Conservation (phyloP, 805 yeast genomes). For the Kuraishia hungarica region DNA sequence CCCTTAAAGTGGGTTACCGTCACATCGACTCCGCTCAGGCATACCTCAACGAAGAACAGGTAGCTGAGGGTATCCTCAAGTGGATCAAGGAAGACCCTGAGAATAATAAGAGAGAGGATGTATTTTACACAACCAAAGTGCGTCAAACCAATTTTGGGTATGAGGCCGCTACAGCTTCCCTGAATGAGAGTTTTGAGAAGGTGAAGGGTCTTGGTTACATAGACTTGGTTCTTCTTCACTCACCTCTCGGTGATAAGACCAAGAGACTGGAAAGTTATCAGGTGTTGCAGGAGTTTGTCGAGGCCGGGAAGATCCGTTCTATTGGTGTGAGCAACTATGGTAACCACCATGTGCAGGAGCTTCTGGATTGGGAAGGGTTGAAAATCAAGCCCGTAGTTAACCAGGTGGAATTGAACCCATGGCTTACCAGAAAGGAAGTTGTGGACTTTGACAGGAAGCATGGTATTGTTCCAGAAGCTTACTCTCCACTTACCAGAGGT, state of each 20-base stretch:
- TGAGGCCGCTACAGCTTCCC: conserved; percentile 29
- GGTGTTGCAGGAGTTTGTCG: conserved; percentile 49
- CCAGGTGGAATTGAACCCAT: conserved; percentile 43
- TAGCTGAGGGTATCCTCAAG: conserved; percentile 47
- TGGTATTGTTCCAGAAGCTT: conserved; percentile 49
- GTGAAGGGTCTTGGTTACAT: conserved; percentile 37
- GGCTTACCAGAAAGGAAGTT: conserved; percentile 37
- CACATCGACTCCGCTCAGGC: conserved; percentile 65
- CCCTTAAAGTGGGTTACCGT: conserved; percentile 59
- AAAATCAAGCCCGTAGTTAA: conserved; percentile 35
- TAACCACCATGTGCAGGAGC: conserved; percentile 45
- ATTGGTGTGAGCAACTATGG: conserved; percentile 66
- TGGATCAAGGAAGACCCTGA: conserved; percentile 24
- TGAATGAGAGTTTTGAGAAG: conserved; percentile 31
- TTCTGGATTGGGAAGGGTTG: conserved; percentile 36
- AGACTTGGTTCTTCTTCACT: conserved; percentile 46
- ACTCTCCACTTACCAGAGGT: conserved; percentile 58
- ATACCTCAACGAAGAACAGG: conserved; percentile 57
- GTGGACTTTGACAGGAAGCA: conserved; percentile 33
- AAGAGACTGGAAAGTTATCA: conserved; percentile 41
- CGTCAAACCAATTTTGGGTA: conserved; percentile 21
- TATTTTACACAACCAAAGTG: conserved; percentile 33
- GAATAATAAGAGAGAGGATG: conserved; percentile 23
- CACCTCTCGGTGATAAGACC: conserved; percentile 35
- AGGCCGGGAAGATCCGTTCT: conserved; percentile 35